A percentile compares a stretch with the other conserved stretches of the same genome.
Evolutionary conservation across 192 early-diverging fungal genomes (phyloP).

Genomic region (Polychytrium aggregatum): DNA sequence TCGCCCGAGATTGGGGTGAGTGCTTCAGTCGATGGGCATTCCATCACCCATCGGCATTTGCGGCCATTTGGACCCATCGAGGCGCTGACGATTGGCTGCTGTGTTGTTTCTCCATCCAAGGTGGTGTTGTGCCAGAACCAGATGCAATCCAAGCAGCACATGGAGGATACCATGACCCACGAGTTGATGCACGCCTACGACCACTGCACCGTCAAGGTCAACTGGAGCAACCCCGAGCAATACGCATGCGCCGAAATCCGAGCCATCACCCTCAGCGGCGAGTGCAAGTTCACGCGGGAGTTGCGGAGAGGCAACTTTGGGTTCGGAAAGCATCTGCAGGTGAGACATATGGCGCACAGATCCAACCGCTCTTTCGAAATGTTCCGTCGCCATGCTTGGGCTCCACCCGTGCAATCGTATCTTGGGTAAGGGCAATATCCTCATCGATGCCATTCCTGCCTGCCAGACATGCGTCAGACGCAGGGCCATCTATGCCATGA

Average conservation of each 20-base stretch:
- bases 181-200: conserved; percentile 58
- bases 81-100: neutral
- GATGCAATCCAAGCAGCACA: conserved; percentile 64
- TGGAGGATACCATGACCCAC: conserved; percentile 88
- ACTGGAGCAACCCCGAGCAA: conserved; percentile 34
- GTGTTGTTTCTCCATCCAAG: neutral
- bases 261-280: conserved; percentile 31
- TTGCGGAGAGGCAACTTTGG: conserved; percentile 25
- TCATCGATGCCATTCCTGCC: conserved; percentile 1
- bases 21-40: neutral
- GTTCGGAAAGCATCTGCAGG: conserved; percentile 33
- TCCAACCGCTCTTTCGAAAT: neutral
- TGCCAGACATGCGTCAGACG: conserved; percentile 67
- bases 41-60: neutral
- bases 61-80: neutral
- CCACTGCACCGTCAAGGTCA: conserved; percentile 29
- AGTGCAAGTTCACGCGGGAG: conserved; percentile 35
- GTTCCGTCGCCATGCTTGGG: neutral
- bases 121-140: conserved; percentile 81
- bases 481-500: conserved; percentile 68
- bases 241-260: conserved; percentile 44
- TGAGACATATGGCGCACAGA: no score
- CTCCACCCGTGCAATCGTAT: no score
- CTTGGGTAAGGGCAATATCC: neutral
- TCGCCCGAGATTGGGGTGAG: conserved; percentile 55